These are phyloP conservation scores for Stachybotrys elegans DNA, from an alignment of 2,329 filamentous ascomycete genomes.

Conservation along the genomic window DNA sequence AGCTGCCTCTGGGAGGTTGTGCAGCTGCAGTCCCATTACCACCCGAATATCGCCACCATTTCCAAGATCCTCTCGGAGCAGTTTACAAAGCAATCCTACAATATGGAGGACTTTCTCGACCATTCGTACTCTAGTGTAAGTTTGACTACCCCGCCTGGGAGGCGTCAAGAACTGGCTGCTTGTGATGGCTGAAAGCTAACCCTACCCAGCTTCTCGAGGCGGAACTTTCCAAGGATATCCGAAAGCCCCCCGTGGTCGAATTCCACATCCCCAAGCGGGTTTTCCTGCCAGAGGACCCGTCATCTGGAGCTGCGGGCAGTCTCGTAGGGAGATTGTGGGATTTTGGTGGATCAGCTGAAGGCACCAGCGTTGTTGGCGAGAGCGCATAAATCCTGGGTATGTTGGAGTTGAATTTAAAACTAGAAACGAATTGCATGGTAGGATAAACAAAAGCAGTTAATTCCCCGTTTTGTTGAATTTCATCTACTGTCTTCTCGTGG, in stretches of 20 bases:
- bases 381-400: no score
- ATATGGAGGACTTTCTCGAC: constrained; percentile 94
- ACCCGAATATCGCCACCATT: constrained; percentile 92
- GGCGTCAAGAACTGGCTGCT: not conserved
- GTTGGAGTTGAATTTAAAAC: no score
- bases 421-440: no score
- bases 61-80: constrained; percentile 93
- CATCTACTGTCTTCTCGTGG: no score
- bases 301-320: constrained; percentile 44
- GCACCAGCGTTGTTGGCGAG: no score
- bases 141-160: no score
- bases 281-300: constrained; percentile 51
- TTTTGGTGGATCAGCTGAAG: constrained; percentile 38
- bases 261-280: constrained; percentile 90
- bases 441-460: no score
- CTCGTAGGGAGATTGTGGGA: constrained; percentile 58
- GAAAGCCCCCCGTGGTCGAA: constrained; percentile 83
- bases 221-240: constrained; percentile 77
- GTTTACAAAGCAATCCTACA: constrained; percentile 93
- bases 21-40: constrained; percentile 86
- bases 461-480: no score
- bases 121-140: constrained; percentile 81
- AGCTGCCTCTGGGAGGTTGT: constrained; percentile 94
- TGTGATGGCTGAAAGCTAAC: constrained; percentile 24
- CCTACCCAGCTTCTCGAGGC: constrained; percentile 66